Conservation (phyloP, 139 green algal genomes). For the Haematococcus lacustris region DNA sequence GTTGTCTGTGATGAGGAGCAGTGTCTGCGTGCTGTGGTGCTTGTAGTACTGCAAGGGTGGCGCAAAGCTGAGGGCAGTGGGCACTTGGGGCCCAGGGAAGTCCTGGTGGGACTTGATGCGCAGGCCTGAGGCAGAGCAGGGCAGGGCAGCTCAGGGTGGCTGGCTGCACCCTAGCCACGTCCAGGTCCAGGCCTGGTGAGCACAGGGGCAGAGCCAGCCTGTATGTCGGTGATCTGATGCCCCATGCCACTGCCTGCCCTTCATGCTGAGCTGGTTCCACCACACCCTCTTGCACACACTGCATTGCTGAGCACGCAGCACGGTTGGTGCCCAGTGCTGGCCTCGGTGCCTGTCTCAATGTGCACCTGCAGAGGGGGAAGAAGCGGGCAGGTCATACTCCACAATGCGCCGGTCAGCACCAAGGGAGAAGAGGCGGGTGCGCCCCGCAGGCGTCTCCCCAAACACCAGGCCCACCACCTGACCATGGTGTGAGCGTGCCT, state of each 20-base stretch:
- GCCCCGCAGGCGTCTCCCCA: conserved; percentile 45
- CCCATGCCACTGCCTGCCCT: too few relatives aligned
- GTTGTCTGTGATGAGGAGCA: conserved; percentile 58
- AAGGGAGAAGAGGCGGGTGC: conserved; percentile 59
- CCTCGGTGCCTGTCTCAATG: too few relatives aligned
- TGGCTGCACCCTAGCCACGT: too few relatives aligned
- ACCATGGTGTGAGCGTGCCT: conserved; percentile 40
- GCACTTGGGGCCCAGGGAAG: background rate
- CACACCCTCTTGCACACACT: too few relatives aligned
- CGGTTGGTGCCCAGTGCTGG: too few relatives aligned
- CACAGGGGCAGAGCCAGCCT: too few relatives aligned
- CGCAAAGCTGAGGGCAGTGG: conserved; percentile 51
- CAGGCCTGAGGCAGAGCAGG: conserved; percentile 13
- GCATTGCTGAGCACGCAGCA: too few relatives aligned
- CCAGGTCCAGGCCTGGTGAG: too few relatives aligned
- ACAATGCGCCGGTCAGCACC: conserved; percentile 50
- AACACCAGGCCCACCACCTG: conserved; percentile 45
- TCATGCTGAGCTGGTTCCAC: too few relatives aligned
- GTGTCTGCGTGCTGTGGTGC: conserved; percentile 41
- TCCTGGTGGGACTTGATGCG: conserved; percentile 8
- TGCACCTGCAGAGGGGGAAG: too few relatives aligned
- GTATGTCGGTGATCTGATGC: too few relatives aligned
- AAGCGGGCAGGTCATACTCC: conserved; percentile 54
- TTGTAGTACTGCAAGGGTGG: conserved; percentile 58
- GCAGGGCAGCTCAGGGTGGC: too few relatives aligned